Conservation (phyloP, 108 stramenopile species). For the Mayamaea pseudoterrestris region DNA sequence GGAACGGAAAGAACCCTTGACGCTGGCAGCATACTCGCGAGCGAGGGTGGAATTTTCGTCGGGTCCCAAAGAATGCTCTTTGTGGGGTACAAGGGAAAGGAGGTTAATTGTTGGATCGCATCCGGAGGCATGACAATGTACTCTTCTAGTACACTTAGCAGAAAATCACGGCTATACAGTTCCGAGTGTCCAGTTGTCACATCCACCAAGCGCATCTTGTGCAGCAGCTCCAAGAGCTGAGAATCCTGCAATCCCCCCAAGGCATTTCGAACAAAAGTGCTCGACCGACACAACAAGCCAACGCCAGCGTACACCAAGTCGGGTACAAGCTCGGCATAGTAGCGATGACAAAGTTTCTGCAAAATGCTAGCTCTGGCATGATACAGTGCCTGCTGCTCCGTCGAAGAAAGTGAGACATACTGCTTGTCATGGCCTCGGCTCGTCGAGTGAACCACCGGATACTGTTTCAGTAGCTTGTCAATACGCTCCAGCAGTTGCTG, state of each 20-base stretch:
- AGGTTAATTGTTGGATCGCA: slow-evolving; percentile 36
- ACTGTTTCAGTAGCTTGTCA: slow-evolving; percentile 3
- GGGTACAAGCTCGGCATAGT: slow-evolving; percentile 39
- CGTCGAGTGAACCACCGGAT: slow-evolving; percentile 15
- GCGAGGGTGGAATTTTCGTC: slow-evolving; percentile 48
- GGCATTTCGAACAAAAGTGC: slow-evolving; percentile 16
- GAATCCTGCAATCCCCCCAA: slow-evolving; percentile 39
- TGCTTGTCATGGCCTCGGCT: slow-evolving; percentile 14
- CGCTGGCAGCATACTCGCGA: slow-evolving; percentile 10
- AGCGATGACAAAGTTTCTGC: slow-evolving; percentile 65
- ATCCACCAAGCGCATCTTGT: slow-evolving; percentile 61
- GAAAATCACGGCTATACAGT: slow-evolving; percentile 16
- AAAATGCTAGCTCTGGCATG: slow-evolving; percentile 40
- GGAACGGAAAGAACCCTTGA: slow-evolving; percentile 68
- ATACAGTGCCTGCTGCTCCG: slow-evolving; percentile 19
- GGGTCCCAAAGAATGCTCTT: slow-evolving; percentile 87
- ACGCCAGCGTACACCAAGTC: slow-evolving; percentile 65
- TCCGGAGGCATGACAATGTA: slow-evolving; percentile 54
- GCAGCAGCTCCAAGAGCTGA: slow-evolving; percentile 52
- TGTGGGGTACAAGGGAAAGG: slow-evolving; percentile 79
- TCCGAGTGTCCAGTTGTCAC: slow-evolving; percentile 13
- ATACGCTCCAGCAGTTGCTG: slow-evolving; percentile 28
- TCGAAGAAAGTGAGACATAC: slow-evolving; percentile 13
- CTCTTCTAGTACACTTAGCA: slow-evolving; percentile 43
- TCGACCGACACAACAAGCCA: slow-evolving; percentile 32